Base-by-base conservation (phyloP, 2,329 filamentous ascomycete species). In the Aspergillus pseudoviridinutans region DNA sequence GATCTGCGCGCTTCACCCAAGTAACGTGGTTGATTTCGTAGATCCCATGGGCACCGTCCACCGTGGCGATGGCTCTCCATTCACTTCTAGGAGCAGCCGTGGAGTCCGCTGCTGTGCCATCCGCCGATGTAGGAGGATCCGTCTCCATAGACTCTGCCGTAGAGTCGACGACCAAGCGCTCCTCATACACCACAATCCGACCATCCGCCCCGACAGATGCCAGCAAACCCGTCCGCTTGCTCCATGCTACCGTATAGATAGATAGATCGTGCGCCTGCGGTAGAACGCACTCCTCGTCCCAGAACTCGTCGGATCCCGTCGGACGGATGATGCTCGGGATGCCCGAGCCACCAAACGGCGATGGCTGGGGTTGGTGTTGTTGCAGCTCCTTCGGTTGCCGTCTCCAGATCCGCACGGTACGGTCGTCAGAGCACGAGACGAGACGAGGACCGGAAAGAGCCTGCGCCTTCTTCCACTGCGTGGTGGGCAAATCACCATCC, bases 1-100 rank as follows among this genome's bases (percentile, higher is more conserved):
- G 80, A 71, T 96, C 92, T 57, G 85, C 89, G 57, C 92, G 82
- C 65, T 82, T 84, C 63, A 91, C 92, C 94, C 94, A 99, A 1
- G 85, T 86, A 51, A 94, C 83, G 74, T 97, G 92, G 68, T 99
- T 99, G 62, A 97, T 83, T 76, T 99, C 94, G 69, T 93, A 97
- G 2, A 95, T 90, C 0, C 91, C 92, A 72, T 99, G 94, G 2
- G 88, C 90, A 35, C 87, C 87, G 50, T 87, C 81, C 1, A 89
- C 70, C n/a, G 84, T 83, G 0, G 86, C 84, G 17, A 96, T 69
- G 3, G 93, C 75, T 6, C 81, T 79, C 94, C 94, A 97, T 58
- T 84, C 81, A 1, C 82, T 84, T 51, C 55, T 67, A 51, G 63
- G 57, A 22, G 32, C 61, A 52, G 42, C 56, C 59, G 14, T 14